A percentile compares a stretch with the other conserved stretches of the same genome.
phyloP scores from a whole-genome alignment of 1,284 basidiomycete species.

The Sporisorium sorghi region DNA sequence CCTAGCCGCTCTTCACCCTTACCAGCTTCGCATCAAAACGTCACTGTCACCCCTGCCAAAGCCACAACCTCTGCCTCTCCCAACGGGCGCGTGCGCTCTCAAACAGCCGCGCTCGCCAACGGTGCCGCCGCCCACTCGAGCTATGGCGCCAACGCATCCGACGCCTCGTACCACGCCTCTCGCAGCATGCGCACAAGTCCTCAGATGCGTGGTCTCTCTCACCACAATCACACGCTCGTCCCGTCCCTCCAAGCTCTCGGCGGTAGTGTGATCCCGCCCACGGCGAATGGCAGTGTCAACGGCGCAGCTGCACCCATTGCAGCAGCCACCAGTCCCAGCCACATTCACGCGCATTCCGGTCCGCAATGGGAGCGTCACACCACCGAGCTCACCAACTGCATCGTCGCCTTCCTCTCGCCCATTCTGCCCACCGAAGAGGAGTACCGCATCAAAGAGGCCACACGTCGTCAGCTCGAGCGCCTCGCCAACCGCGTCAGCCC shows the following conservation, averaged over 20 bases:
- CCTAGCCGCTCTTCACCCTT: conserved; percentile 33
- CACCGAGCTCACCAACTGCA: conserved; percentile 64
- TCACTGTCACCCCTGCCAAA: conserved; percentile 1
- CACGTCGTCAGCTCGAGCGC: conserved; percentile 90
- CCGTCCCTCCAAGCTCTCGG: conserved; percentile 27
- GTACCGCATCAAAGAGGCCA: conserved; percentile 82
- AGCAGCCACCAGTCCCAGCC: conserved; percentile 30
- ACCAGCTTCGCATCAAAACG: conserved; percentile 14
- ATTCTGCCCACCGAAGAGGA: conserved; percentile 68
- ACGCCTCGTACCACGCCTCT: conserved; percentile 25
- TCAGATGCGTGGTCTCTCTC: conserved; percentile 41
- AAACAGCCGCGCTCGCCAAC: conserved; percentile 35
- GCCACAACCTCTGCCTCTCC: conserved; percentile 25
- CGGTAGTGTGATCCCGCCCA: conserved; percentile 17
- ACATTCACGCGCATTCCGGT: conserved; percentile 20
- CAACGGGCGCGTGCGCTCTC: conserved; percentile 37
- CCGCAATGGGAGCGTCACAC: conserved; percentile 63
- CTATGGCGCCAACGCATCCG: conserved; percentile 22
- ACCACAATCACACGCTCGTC: conserved; percentile 27
- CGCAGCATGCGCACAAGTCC: conserved; percentile 44
- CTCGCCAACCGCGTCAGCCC: conserved; percentile 94
- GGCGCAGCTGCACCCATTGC: conserved; percentile 2
- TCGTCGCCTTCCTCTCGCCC: conserved; percentile 66
- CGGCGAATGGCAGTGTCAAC: conserved; percentile 23
- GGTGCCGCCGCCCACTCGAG: conserved; percentile 17